Base-by-base conservation (phyloP, 1,284 basidiomycete genomes). In the Ceratobasidium theobromae region DNA sequence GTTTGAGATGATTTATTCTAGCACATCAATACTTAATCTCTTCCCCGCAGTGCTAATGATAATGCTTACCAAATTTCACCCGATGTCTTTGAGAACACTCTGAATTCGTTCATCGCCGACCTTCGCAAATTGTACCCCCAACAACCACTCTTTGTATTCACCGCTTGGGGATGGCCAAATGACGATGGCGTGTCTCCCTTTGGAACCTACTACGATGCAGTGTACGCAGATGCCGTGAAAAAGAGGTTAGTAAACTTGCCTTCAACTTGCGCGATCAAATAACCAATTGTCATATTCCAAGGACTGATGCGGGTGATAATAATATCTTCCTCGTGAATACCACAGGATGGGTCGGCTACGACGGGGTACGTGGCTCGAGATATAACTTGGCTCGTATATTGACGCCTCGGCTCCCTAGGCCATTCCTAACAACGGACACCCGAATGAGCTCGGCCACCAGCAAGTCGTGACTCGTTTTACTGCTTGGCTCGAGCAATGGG, bases 161-260 rank as follows among this genome's bases (percentile, higher is more conserved):
- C 83, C 9, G 82, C 84, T 0, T 84, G 82, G 81, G 82, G 83
- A 16, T 85, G 84, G 83, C 83, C 83, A 1, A 79, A 75, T 60
- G 74, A 81, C 1, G 80, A 82, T 65, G 82, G 81, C 0, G 30
- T 35, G 12, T 58, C 55, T 75, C 74, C 16, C 73, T 80, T 51
- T 71, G 72, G 32, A 77, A 82, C 54, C 3, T 85, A 85, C 71
- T 85, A 82, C 70, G 72, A 76, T 16, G 81, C 81, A 0, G 74
- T 76, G 52, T 84, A 84, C 69, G 71, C 81, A 52, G 71, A 75
- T 4, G 79, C 84, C 40, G 80, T 84, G 0, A 69, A 78, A 9
- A 68, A 74, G 18, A 72, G 79, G 82, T 81, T 57, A 8, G 75
- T 74, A 18, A 3, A 16, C 14, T 28, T 57, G 3, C 11, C 6